Conservation (phyloP, 2,329 filamentous ascomycete genomes). For the Ustulina deusta region DNA sequence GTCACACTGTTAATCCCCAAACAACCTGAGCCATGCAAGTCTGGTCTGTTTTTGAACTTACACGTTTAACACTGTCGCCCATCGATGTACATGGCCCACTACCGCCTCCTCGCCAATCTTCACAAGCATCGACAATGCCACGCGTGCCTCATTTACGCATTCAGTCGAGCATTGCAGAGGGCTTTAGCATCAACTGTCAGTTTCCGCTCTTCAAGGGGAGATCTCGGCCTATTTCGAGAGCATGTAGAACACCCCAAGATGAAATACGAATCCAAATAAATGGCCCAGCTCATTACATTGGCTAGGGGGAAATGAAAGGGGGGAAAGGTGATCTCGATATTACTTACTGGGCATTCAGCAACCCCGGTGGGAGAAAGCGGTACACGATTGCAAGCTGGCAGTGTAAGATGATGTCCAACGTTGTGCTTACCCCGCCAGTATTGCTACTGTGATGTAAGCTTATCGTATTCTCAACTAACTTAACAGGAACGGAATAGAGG, state of each 20-base stretch:
- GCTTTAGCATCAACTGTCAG: conserved; percentile 24
- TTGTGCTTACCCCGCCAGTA: conserved; percentile 18
- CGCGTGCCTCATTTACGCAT: conserved; percentile 44
- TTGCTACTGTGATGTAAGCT: conserved; percentile 22
- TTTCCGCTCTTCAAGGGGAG: background rate
- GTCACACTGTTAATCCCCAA: conserved; percentile 14
- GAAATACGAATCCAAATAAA: conserved; percentile 11
- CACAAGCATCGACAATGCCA: conserved; percentile 40
- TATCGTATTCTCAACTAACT: background rate
- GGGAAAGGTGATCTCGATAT: conserved; percentile 6
- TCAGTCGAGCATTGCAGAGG: conserved; percentile 47
- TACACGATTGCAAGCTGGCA: conserved; percentile 37
- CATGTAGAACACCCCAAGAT: background rate
- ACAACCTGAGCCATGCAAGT: no score
- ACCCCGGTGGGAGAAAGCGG: conserved; percentile 31
- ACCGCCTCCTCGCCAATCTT: conserved; percentile 37
- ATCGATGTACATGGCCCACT: conserved; percentile 19
- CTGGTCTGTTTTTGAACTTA: conserved; percentile 25
- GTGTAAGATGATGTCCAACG: conserved; percentile 31
- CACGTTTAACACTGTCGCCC: conserved; percentile 43
- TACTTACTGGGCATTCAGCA: conserved; percentile 29
- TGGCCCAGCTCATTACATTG: conserved; percentile 31
- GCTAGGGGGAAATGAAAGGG: background rate
- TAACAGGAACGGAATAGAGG: background rate
- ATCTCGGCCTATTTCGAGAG: background rate